Evolutionary conservation across 108 stramenopile genomes (phyloP), one percentile per base, ranked within the genome.

Genomic region (Cyclotella baltica): DNA sequence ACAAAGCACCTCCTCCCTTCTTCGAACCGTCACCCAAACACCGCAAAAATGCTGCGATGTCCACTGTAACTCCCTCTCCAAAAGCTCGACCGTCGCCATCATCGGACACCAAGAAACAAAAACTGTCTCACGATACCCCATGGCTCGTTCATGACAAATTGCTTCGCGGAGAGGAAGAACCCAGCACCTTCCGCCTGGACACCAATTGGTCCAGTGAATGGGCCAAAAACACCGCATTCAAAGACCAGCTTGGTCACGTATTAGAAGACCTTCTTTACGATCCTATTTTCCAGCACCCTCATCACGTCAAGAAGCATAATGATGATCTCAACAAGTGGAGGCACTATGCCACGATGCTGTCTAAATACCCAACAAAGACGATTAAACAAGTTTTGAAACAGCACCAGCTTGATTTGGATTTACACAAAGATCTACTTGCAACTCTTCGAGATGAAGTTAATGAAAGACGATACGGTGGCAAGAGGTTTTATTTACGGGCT

Each of bases 401-500:
- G 23, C 52, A 48, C 28, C 5, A 43, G 31, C 20, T 4, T 13
- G 70, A 72, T 29, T 58, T 43, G 47, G 18, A 20, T 28, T 19
- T 72, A 29, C 70, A 72, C 58, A 5, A 15, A 29, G 70, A 72
- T 22, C 20, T 72, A 31, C 23, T 72, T 18, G 25, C 35, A 31
- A 35, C 30, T 36, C 16, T 58, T 3, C 23, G 31, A 29, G 51
- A 57, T 0, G 70, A 58, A 35, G 58, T 72, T 58, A 61, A 29
- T 58, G 70, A 58, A 72, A 34, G 40, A 46, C 33, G 57, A 6
- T 23, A 46, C 4, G 70, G 70, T 4, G 70, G 70, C 2, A 58
- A 36, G 37, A 19, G 70, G 58, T 72, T 72, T 19, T 72, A 72
- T 22, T 35, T 72, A 11, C 56, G 70, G 15, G 70, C 70, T 8